Percentiles rank a stretch among this genome's conserved stretches.
Conservation (phyloP, 139 green algal genomes). For the Micromonas commoda region DNA sequence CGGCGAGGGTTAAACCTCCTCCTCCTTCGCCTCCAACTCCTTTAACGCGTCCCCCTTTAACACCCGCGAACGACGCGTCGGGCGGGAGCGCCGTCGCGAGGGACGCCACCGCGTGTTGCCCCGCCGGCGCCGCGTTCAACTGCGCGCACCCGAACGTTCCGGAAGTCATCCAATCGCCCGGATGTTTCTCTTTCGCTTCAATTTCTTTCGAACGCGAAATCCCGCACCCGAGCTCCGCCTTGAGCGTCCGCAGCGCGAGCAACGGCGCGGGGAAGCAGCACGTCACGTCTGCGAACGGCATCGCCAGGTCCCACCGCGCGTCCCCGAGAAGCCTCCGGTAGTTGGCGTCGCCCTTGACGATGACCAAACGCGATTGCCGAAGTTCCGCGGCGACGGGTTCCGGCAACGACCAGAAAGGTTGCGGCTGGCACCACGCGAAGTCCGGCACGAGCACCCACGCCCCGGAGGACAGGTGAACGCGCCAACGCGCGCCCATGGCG, state of each 20-base stretch:
- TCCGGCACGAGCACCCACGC: constrained; percentile 32
- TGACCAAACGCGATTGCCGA: neutral
- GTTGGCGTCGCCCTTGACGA: constrained; percentile 45
- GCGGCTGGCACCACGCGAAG: constrained; percentile 36
- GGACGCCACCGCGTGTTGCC: neutral
- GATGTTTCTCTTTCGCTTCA: neutral
- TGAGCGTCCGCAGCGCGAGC: constrained; percentile 38
- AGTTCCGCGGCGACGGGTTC: constrained; percentile 3
- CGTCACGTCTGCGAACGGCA: constrained; percentile 28
- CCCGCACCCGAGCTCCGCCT: constrained; percentile 44
- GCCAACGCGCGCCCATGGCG: constrained; percentile 25
- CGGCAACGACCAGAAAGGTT: constrained; percentile 39
- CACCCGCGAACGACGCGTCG: too few species aligned
- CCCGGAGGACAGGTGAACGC: constrained; percentile 8
- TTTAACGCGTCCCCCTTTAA: neutral
- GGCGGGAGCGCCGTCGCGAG: too few species aligned
- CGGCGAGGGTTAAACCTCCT: neutral
- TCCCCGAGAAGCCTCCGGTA: constrained; percentile 41
- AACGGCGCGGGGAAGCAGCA: constrained; percentile 33
- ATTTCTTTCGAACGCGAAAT: constrained; percentile 13
- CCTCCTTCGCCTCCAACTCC: neutral
- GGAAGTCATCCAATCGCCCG: constrained; percentile 25
- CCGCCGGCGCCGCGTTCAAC: neutral
- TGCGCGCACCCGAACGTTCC: constrained; percentile 32
- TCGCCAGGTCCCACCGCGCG: constrained; percentile 19